Evolutionary conservation across 2,329 filamentous ascomycete species (phyloP), one percentile per base, ranked within the genome.

Genomic region (Aspergillus tanneri): DNA sequence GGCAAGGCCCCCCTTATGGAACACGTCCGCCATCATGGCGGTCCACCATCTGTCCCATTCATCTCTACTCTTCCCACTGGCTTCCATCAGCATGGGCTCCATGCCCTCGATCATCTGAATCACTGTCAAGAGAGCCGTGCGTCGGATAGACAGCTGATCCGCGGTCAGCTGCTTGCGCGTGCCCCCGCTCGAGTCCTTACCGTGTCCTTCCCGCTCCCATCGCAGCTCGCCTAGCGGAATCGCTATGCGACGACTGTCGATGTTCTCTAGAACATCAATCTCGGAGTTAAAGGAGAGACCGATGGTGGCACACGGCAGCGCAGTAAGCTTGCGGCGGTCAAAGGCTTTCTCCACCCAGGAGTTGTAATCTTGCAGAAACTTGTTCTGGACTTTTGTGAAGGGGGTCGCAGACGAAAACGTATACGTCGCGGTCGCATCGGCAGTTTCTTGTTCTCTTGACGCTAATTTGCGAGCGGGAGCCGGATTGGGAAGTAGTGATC

Each of bases 1-100:
- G 39, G 82, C 84, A 14, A 88, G 85, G 16, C 88, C 88, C 46
- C 84, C 85, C 52, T 92, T 86, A 66, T 86, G 84, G 63, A 95
- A 79, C 62, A 96, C 71, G 68, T 93, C 87, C 38, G 82, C 81
- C 79, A 90, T 92, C 86, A 96, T 88, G 69, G 86, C 88, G 32
- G 85, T 84, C 72, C 88, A 83, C 91, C 91, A 96, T 34, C 83
- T 77, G 67, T 95, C 88, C 90, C 90, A 96, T 72, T 96, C 91
- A 58, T 95, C 90, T 63, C 88, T 83, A 61, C 86, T 89, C 76
- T 95, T 95, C 11, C 86, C 87, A 62, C 87, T 95, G 37, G 84
- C 83, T 61, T 95, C 87, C 59, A 87, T 82, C 58, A 96, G 73
- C 49, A 93, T 72, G 4, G 89, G 88, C 69, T 96, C 91, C 60